Conservation (phyloP, 352 stramenopile genomes). For the Achlya hypogyna region DNA sequence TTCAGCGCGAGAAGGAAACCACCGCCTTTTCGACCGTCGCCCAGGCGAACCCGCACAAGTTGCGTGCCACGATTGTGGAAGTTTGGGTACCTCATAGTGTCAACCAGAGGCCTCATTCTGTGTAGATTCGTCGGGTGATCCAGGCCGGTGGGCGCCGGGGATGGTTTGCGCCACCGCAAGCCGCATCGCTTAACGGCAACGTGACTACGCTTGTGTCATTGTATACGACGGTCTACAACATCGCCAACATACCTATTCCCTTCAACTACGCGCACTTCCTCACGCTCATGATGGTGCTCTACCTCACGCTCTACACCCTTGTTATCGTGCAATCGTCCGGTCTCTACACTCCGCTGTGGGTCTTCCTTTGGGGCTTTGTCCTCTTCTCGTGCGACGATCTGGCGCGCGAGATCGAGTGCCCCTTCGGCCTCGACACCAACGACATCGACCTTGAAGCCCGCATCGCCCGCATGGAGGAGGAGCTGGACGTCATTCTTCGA, state of each 20-base stretch:
- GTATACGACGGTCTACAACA: slow-evolving; percentile 78
- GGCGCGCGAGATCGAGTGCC: slow-evolving; percentile 76
- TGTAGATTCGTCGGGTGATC: slow-evolving; percentile 43
- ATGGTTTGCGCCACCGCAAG: slow-evolving; percentile 45
- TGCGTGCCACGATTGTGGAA: slow-evolving; percentile 65
- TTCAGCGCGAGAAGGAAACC: background rate
- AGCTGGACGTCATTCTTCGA: slow-evolving; percentile 67
- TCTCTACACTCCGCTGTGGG: slow-evolving; percentile 67
- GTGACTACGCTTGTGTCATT: slow-evolving; percentile 54
- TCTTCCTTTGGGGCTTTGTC: slow-evolving; percentile 72
- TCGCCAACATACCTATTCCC: slow-evolving; percentile 75
- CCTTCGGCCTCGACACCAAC: slow-evolving; percentile 69
- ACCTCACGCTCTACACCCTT: slow-evolving; percentile 78
- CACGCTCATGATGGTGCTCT: slow-evolving; percentile 51
- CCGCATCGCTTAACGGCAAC: slow-evolving; percentile 53
- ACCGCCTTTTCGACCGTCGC: slow-evolving; percentile 28
- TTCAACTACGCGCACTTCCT: slow-evolving; percentile 85
- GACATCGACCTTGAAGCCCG: slow-evolving; percentile 71
- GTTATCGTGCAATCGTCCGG: slow-evolving; percentile 69
- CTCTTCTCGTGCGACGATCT: slow-evolving; percentile 77
- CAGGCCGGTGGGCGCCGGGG: slow-evolving; percentile 50
- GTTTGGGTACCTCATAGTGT: slow-evolving; percentile 37
- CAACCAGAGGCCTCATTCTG: background rate
- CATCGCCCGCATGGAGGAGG: slow-evolving; percentile 69
- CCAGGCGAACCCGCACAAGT: slow-evolving; percentile 54